Base-by-base conservation (phyloP, 495 filamentous ascomycete genomes). In the Daldinia childiae region DNA sequence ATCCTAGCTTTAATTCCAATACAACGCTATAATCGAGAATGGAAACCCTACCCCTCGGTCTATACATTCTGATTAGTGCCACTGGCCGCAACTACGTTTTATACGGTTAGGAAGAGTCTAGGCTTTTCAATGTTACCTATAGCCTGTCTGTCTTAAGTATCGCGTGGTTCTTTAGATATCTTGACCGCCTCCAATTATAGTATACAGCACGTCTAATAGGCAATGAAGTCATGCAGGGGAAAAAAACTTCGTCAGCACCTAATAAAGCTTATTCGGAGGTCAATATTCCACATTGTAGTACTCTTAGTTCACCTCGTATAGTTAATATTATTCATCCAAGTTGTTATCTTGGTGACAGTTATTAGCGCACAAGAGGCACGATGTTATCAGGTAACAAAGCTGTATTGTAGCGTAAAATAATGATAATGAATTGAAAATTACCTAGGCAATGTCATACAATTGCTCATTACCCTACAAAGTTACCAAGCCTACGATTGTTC, bases 121-220 rank as follows among this genome's bases (percentile, higher is more conserved):
- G 19, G 9, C 43, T 48, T 48, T 11, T 48, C 21, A 19, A 48
- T 48, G 8, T 21, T 24, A 11, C 19, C 9, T 21, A 24, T 48
- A 24, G 3, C 19, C 3, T 36, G 6, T 6, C 3, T 36, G 6
- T 6, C 34, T 36, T 14, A 36, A 12, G 11, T 48, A 48, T 48
- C 43, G 43, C 43, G 43, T 48, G 43, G 24, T 48, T 48, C 43
- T 48, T 48, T 21, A 48, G 34, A 11, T 48, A 48, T 48, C 43
- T 24, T 48, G 43, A 12, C 43, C 43, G 43, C 43, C 43, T 48
- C 9, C 1, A 19, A 3, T 21, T 48, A 48, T 24, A 48, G 17
- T 12, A 24, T 48, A 19, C 12, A 21, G 43, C 17, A 48, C 9
- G 17, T 21, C 19, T 4, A 21, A 21, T 48, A 24, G 24, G 43